Evolutionary conservation across 495 filamentous ascomycete genomes (phyloP).

Genomic region (Entonaema liquescens): DNA sequence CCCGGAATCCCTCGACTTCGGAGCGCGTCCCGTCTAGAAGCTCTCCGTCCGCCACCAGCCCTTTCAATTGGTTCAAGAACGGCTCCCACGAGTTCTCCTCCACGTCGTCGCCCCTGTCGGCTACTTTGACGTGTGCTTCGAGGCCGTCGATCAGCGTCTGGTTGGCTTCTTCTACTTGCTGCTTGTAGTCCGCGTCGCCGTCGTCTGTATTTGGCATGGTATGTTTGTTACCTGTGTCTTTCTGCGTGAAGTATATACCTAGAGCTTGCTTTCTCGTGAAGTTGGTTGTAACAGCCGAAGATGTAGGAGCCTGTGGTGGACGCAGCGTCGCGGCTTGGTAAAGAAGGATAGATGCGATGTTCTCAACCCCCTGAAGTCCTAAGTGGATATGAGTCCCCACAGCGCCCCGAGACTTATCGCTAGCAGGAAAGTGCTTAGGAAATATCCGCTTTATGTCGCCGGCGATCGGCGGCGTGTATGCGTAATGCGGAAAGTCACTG

Average conservation of each 20-base stretch:
- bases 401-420: neutral
- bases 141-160: conserved; percentile 22
- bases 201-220: conserved; percentile 6
- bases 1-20: conserved; percentile 11
- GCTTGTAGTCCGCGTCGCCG: conserved; percentile 19
- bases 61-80: conserved; percentile 20
- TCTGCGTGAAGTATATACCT: too few species aligned
- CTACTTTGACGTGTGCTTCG: conserved; percentile 11
- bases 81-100: conserved; percentile 19
- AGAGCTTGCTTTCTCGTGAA: too few species aligned
- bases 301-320: too few species aligned
- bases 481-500: neutral
- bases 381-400: neutral
- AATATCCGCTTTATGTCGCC: neutral
- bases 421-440: neutral
- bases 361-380: neutral
- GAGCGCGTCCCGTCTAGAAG: conserved; percentile 2
- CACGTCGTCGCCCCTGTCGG: conserved; percentile 6
- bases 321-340: too few species aligned
- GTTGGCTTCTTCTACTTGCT: conserved; percentile 16
- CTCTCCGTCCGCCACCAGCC: conserved; percentile 9
- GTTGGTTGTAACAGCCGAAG: too few species aligned
- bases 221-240: too few species aligned
- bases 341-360: neutral
- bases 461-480: neutral